phyloP scores from a whole-genome alignment of 306 rosid species.

The Trifolium repens region DNA sequence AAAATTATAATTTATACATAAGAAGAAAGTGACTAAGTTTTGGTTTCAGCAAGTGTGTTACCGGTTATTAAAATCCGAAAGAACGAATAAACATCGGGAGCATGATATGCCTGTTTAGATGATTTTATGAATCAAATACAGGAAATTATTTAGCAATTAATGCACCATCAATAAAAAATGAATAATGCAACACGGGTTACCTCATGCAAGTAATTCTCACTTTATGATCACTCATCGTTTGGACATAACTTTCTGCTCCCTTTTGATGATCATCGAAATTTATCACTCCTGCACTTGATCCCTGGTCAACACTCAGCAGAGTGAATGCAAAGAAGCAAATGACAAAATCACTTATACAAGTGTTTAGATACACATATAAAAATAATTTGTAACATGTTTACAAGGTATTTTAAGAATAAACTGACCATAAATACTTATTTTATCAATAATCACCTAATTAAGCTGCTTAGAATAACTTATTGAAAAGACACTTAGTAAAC shows the following conservation, averaged over 20 bases:
- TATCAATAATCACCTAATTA: neutral
- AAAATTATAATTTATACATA: neutral
- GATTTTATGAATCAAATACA: conserved; percentile 31
- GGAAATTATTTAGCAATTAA: neutral
- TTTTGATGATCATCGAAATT: conserved; percentile 39
- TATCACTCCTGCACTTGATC: conserved; percentile 51
- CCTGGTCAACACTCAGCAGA: conserved; percentile 50
- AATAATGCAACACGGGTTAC: conserved; percentile 44
- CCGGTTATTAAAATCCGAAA: conserved; percentile 2
- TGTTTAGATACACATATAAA: neutral
- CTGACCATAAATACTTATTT: neutral
- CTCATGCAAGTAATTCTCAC: conserved; percentile 88
- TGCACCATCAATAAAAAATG: neutral
- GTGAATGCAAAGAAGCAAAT: conserved; percentile 9
- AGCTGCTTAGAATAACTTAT: neutral
- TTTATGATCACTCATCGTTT: conserved; percentile 52
- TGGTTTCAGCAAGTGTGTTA: neutral
- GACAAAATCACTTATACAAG: neutral
- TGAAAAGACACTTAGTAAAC: neutral
- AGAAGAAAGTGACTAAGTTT: conserved; percentile 3
- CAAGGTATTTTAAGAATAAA: neutral
- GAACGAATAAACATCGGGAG: neutral
- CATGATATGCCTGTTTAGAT: conserved; percentile 17
- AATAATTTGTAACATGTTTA: neutral
- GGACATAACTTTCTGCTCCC: conserved; percentile 3